These are phyloP conservation scores for Oryza meridionalis DNA, from an alignment of 176 grass and related monocot genomes.

Conservation along the genomic window DNA sequence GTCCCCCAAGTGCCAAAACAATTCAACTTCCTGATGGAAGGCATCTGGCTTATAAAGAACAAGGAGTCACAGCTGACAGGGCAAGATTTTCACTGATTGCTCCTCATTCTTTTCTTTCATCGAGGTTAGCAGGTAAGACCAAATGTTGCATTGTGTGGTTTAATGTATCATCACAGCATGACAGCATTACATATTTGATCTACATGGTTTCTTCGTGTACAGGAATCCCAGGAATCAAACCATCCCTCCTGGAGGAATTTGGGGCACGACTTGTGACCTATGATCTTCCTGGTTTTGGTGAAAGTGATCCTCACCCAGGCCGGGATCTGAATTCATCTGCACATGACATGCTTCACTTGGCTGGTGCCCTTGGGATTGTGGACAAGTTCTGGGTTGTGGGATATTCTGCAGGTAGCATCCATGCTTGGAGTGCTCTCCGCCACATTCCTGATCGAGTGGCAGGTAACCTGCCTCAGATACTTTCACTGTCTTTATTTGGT, in stretches of 20 bases:
- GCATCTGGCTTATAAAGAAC: slow-evolving; percentile 76
- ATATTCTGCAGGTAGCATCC: slow-evolving; percentile 83
- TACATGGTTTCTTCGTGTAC: slow-evolving; percentile 31
- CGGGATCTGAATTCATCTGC: slow-evolving; percentile 94
- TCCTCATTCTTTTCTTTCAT: slow-evolving; percentile 97
- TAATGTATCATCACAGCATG: background rate
- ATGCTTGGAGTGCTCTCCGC: slow-evolving; percentile 92
- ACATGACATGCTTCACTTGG: slow-evolving; percentile 92
- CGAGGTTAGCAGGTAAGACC: slow-evolving; percentile 72
- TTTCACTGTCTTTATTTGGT: slow-evolving; percentile 21
- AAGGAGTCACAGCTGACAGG: slow-evolving; percentile 67
- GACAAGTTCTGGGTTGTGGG: slow-evolving; percentile 95
- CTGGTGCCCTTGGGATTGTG: slow-evolving; percentile 55
- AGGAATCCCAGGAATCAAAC: slow-evolving; percentile 88
- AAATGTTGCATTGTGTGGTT: background rate
- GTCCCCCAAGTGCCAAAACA: slow-evolving; percentile 72
- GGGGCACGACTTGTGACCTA: slow-evolving; percentile 83
- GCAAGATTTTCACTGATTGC: slow-evolving; percentile 87
- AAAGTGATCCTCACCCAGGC: slow-evolving; percentile 89
- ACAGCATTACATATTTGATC: slow-evolving; percentile 25
- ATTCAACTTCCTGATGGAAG: slow-evolving; percentile 90
- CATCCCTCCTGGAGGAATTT: slow-evolving; percentile 84
- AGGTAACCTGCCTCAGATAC: slow-evolving; percentile 45
- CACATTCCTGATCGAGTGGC: slow-evolving; percentile 92
- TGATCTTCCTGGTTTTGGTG: slow-evolving; percentile 99